phyloP scores from a whole-genome alignment of 106 monocot genomes.

The Allium cepa region DNA sequence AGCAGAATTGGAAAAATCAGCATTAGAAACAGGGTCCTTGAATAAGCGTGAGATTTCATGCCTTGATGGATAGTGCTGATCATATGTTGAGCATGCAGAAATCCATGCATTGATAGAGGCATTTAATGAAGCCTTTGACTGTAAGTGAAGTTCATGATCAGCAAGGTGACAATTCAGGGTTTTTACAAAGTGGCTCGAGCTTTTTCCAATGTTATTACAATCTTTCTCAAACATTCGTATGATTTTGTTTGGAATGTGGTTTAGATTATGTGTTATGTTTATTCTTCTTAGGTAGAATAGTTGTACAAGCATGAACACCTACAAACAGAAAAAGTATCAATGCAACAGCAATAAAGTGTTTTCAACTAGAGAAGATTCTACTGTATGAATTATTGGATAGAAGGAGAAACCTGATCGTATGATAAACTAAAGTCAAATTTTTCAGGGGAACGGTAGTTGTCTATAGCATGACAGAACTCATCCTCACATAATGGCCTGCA shows the following conservation, averaged over 20 bases:
- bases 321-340: background rate
- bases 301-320: constrained; percentile 29
- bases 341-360: too few species aligned
- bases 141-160: background rate
- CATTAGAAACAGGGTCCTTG: too few species aligned
- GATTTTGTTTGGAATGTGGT: constrained; percentile 1
- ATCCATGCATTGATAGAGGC: too few species aligned
- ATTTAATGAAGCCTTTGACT: background rate
- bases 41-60: too few species aligned
- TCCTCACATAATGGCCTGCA: constrained; percentile 19
- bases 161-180: background rate
- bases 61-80: too few species aligned
- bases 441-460: constrained; percentile 14
- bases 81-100: too few species aligned
- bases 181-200: background rate
- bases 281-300: constrained; percentile 16
- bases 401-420: constrained; percentile 26
- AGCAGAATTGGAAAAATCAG: too few species aligned
- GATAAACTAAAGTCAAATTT: constrained; percentile 19
- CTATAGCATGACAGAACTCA: constrained; percentile 18
- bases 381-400: background rate
- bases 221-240: constrained; percentile 5
- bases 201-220: background rate
- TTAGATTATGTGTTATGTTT: background rate
- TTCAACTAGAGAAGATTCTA: background rate